These are phyloP conservation scores for Xylaria scruposa DNA, from an alignment of 495 filamentous ascomycete species.

Conservation along the genomic window DNA sequence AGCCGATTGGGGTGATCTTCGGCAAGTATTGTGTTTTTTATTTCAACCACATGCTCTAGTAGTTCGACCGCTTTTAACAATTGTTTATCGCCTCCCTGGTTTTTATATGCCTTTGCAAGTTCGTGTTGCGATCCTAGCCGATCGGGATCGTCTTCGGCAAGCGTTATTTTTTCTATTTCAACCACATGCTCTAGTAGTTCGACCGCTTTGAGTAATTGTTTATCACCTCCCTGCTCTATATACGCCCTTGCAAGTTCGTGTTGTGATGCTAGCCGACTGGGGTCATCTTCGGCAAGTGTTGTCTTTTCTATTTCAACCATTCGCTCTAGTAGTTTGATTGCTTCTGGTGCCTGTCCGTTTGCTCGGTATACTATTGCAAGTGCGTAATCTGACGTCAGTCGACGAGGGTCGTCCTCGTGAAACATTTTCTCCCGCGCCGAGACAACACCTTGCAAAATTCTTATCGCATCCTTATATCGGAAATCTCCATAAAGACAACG, in stretches of 20 bases:
- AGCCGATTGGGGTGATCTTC: conserved; percentile 43
- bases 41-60: conserved; percentile 42
- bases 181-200: conserved; percentile 43
- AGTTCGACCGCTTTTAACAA: conserved; percentile 33
- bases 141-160: conserved; percentile 40
- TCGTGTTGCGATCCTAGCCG: conserved; percentile 38
- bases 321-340: conserved; percentile 37
- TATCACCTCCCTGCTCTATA: neutral
- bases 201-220: conserved; percentile 34
- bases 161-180: conserved; percentile 30
- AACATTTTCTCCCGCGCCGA: conserved; percentile 27
- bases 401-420: conserved; percentile 38
- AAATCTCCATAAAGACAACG: conserved; percentile 30
- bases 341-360: conserved; percentile 33
- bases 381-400: conserved; percentile 39
- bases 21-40: conserved; percentile 33
- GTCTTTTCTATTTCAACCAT: conserved; percentile 35
- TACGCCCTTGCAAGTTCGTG: conserved; percentile 42
- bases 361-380: conserved; percentile 41
- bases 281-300: conserved; percentile 42
- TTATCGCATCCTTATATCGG: conserved; percentile 42
- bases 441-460: conserved; percentile 30
- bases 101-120: conserved; percentile 41
- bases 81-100: conserved; percentile 22
- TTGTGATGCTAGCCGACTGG: conserved; percentile 38